Base-by-base conservation (phyloP, 345 rosid species). In the Stellera chamaejasme region DNA sequence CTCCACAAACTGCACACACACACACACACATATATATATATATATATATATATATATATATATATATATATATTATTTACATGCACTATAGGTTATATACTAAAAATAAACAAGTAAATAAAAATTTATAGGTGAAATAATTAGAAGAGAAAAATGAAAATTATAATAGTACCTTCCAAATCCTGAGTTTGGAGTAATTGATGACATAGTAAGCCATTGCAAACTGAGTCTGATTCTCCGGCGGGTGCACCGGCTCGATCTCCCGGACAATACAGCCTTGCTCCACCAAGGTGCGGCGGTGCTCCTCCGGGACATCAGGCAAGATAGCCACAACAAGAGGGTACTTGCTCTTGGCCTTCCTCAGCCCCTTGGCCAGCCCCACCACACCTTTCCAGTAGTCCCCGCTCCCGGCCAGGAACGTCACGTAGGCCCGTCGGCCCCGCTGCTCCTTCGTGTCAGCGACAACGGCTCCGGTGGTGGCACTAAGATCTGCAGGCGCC, bases 1-100 rank as follows among this genome's bases (percentile, higher is more conserved):
- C 73, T 91, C 96, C 76, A 75, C 90, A 49, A 85, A 88, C 98
- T 91, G 70, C 72, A n/a, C n/a, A n/a, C n/a, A n/a, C n/a, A n/a
- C n/a, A n/a, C n/a, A n/a, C n/a, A n/a, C n/a, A n/a, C n/a, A n/a
- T n/a, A n/a, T n/a, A n/a, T n/a, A n/a, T n/a, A n/a, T n/a, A n/a
- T n/a, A n/a, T n/a, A n/a, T n/a, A n/a, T n/a, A n/a, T n/a, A n/a
- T n/a, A n/a, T n/a, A n/a, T n/a, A n/a, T n/a, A n/a, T n/a, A n/a
- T n/a, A n/a, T n/a, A n/a, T n/a, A n/a, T n/a, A n/a, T n/a, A n/a
- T n/a, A n/a, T n/a, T n/a, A n/a, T n/a, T n/a, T n/a, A n/a, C n/a
- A n/a, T n/a, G n/a, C n/a, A n/a, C n/a, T n/a, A n/a, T n/a, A n/a
- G n/a, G n/a, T n/a, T n/a, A n/a, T n/a, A n/a, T n/a, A n/a, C n/a